Conservation (phyloP, 257 asterid species). For the Cordia subcordata region DNA sequence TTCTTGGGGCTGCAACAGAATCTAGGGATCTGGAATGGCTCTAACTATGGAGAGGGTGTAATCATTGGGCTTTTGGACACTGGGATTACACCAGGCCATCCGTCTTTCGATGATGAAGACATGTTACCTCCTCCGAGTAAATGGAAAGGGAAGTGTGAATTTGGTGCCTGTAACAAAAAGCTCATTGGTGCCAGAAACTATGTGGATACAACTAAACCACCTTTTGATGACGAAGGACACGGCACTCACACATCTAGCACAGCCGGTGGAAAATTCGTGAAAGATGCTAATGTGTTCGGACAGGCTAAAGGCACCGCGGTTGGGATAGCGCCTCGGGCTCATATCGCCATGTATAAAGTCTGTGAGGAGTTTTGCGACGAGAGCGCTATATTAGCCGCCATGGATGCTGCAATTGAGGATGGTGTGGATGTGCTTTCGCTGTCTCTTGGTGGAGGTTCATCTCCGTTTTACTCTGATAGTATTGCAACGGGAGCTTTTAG, state of each 20-base stretch:
- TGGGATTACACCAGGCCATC: conserved; percentile 33
- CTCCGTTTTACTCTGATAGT: conserved; percentile 6
- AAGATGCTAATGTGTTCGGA: conserved; percentile 12
- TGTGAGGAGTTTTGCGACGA: not conserved
- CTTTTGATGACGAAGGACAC: conserved; percentile 24
- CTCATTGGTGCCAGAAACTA: conserved; percentile 44
- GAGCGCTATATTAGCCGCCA: conserved; percentile 11
- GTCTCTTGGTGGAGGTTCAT: conserved; percentile 9
- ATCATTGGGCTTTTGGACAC: conserved; percentile 33
- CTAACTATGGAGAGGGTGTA: conserved; percentile 34
- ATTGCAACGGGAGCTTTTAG: conserved; percentile 23
- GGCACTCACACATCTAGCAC: conserved; percentile 26
- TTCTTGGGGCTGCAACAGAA: conserved; percentile 34
- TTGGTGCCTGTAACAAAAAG: conserved; percentile 33
- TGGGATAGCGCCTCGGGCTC: conserved; percentile 27
- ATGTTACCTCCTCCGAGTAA: conserved; percentile 33
- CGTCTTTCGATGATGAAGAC: conserved; percentile 31
- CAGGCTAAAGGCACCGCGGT: conserved; percentile 22
- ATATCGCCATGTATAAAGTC: conserved; percentile 22
- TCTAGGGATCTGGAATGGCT: conserved; percentile 21
- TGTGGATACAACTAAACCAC: conserved; percentile 14
- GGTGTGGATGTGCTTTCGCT: conserved; percentile 26
- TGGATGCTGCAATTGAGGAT: conserved; percentile 20
- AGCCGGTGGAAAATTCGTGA: conserved; percentile 22
- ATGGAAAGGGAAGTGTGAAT: conserved; percentile 40